phyloP scores from a whole-genome alignment of 1,284 basidiomycete species.

The Cryptococcus amylolentus region DNA sequence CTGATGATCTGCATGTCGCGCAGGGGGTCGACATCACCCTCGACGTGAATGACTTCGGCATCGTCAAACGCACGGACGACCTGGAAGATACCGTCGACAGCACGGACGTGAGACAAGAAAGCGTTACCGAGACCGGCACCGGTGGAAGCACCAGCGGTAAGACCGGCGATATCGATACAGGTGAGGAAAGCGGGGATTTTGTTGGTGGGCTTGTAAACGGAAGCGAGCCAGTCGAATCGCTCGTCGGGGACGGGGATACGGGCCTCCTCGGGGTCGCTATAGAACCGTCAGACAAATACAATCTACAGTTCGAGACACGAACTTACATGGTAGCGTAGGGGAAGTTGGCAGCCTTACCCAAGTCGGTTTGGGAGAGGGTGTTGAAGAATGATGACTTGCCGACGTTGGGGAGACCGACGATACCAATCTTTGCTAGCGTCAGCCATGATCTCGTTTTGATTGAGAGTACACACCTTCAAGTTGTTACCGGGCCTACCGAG shows the following conservation, averaged over 20 bases:
- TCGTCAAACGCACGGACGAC: constrained; percentile 98
- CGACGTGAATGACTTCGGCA: constrained; percentile 97
- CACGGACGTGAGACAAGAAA: constrained; percentile 95
- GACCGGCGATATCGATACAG: constrained; percentile 97
- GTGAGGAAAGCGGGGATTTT: constrained; percentile 93
- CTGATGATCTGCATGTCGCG: constrained; percentile 99
- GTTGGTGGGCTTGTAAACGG: constrained; percentile 83
- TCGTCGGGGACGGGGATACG: constrained; percentile 95
- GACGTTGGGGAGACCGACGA: constrained; percentile 93
- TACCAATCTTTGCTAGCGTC: constrained; percentile 71
- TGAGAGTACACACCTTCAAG: constrained; percentile 42
- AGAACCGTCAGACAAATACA: background rate
- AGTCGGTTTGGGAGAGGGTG: constrained; percentile 79
- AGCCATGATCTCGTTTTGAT: background rate
- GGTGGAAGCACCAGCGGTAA: constrained; percentile 94
- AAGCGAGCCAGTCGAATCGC: constrained; percentile 91
- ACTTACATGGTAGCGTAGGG: constrained; percentile 86
- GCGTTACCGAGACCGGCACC: constrained; percentile 97
- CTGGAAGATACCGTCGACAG: constrained; percentile 99
- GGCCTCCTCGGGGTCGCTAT: constrained; percentile 64
- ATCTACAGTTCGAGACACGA: background rate
- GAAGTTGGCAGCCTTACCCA: constrained; percentile 98
- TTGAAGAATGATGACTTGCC: constrained; percentile 96
- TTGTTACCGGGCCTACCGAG: constrained; percentile 91
- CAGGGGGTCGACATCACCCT: constrained; percentile 93